phyloP scores from a whole-genome alignment of 2,329 filamentous ascomycete species.

The Fonsecaea pedrosoi region DNA sequence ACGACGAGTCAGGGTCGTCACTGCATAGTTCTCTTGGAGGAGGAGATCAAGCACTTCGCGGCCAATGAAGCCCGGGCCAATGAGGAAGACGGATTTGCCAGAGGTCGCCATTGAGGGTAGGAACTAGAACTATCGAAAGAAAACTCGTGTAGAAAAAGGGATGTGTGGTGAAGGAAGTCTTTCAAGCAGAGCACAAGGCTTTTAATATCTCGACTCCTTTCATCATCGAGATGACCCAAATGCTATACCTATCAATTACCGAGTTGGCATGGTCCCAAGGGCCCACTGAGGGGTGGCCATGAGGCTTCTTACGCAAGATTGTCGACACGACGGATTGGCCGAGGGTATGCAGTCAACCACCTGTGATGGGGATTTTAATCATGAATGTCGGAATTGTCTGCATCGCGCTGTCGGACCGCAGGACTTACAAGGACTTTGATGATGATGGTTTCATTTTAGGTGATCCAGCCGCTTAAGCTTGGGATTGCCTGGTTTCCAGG shows the following conservation, averaged over 20 bases:
- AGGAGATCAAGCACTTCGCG: conserved; percentile 56
- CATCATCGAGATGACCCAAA: not conserved
- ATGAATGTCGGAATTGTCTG: not conserved
- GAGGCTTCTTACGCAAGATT: not conserved
- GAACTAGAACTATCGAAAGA: not conserved
- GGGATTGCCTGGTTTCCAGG: not conserved
- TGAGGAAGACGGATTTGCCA: conserved; percentile 35
- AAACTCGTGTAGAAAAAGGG: not conserved
- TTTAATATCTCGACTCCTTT: conserved; percentile 2
- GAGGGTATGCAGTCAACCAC: not conserved
- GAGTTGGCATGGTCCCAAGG: not conserved
- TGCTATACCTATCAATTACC: not conserved
- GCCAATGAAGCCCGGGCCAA: conserved; percentile 46
- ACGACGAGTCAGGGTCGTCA: conserved; percentile 46
- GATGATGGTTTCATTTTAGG: no score
- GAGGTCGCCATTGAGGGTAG: conserved; percentile 1
- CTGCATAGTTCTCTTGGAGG: conserved; percentile 50
- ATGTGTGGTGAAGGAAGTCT: not conserved
- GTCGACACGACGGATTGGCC: not conserved
- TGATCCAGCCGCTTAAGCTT: no score
- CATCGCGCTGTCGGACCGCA: conserved; percentile 1
- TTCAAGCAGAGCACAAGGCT: not conserved
- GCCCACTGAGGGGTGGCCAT: not conserved
- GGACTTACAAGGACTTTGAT: not conserved
- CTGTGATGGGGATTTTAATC: not conserved